Percentiles rank a stretch among this genome's conserved stretches.
phyloP scores from a whole-genome alignment of 2,329 filamentous ascomycete genomes.

The Coniochaeta sp. region DNA sequence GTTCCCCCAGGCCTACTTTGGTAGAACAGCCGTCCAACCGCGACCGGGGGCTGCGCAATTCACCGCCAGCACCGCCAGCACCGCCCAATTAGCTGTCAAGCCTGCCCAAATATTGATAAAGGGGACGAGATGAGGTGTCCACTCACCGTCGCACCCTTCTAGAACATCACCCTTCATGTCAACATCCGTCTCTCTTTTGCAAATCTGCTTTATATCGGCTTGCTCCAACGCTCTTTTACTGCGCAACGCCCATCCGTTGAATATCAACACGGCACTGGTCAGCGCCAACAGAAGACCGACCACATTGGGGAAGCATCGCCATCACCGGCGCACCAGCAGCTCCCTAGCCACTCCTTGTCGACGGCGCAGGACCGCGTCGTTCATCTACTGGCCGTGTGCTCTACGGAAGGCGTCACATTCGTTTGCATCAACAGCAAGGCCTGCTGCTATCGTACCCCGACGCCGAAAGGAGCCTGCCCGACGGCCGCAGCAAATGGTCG shows the following conservation, averaged over 20 bases:
- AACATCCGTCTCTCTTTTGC: constrained; percentile 35
- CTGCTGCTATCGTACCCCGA: constrained; percentile 4
- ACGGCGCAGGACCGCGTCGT: constrained; percentile 15
- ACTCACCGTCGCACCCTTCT: constrained; percentile 9
- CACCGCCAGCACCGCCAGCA: too few relatives aligned
- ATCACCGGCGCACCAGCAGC: constrained; percentile 11
- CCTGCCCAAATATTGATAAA: constrained; percentile 9
- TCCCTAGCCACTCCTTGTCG: constrained; percentile 10
- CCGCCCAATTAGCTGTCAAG: constrained; percentile 11
- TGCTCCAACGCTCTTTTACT: constrained; percentile 34
- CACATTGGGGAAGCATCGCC: constrained; percentile 16
- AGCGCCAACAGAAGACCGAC: constrained; percentile 32
- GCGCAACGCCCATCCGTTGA: constrained; percentile 34
- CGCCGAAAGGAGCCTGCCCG: constrained; percentile 4
- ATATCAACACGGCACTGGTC: constrained; percentile 32
- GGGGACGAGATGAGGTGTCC: constrained; percentile 21
- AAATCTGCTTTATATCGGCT: constrained; percentile 39
- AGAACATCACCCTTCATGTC: constrained; percentile 31
- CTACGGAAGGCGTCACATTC: constrained; percentile 14
- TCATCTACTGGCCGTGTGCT: constrained; percentile 11
- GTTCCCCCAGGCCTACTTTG: neutral
- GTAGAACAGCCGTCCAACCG: neutral
- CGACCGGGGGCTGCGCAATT: neutral
- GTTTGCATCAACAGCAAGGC: constrained; percentile 3
- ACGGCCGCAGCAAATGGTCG: constrained; percentile 9